phyloP scores from a whole-genome alignment of 805 yeast genomes.

The Scheffersomyces lignosus region DNA sequence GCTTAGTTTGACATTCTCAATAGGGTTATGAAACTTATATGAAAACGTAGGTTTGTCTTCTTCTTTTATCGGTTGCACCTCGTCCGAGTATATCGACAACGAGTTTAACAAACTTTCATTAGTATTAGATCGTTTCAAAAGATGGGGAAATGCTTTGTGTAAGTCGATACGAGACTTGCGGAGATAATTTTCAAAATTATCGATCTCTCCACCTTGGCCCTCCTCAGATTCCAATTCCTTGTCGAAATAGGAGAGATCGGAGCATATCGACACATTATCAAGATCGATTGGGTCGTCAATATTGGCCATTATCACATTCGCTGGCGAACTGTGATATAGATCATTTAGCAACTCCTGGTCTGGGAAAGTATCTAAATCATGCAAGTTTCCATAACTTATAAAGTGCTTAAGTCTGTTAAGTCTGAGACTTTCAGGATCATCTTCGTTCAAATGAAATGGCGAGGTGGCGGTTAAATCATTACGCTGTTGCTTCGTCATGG shows the following conservation, averaged over 20 bases:
- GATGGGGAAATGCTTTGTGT: conserved; percentile 27
- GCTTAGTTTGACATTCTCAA: conserved; percentile 21
- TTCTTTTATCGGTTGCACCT: neutral
- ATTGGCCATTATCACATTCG: conserved; percentile 1
- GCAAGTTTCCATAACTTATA: conserved; percentile 15
- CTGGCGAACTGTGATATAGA: neutral
- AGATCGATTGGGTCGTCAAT: conserved; percentile 9
- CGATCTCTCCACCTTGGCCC: conserved; percentile 15
- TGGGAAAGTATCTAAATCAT: neutral
- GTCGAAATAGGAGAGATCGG: conserved; percentile 23
- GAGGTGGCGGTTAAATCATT: too few relatives aligned
- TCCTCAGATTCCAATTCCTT: conserved; percentile 10
- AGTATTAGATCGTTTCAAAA: conserved; percentile 23
- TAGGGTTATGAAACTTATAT: conserved; percentile 40
- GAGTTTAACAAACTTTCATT: conserved; percentile 21
- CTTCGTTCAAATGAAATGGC: conserved; percentile 1
- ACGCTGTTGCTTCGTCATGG: neutral
- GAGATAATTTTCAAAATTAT: conserved; percentile 31
- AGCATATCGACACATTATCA: conserved; percentile 20
- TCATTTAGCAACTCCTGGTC: neutral
- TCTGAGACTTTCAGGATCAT: conserved; percentile 16
- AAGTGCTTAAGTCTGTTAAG: conserved; percentile 22
- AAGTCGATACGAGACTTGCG: conserved; percentile 35
- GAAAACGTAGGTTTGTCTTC: conserved; percentile 2
- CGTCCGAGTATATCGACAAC: conserved; percentile 1